Base-by-base conservation (phyloP, 768 basidiomycete species). In the Russula sp. region DNA sequence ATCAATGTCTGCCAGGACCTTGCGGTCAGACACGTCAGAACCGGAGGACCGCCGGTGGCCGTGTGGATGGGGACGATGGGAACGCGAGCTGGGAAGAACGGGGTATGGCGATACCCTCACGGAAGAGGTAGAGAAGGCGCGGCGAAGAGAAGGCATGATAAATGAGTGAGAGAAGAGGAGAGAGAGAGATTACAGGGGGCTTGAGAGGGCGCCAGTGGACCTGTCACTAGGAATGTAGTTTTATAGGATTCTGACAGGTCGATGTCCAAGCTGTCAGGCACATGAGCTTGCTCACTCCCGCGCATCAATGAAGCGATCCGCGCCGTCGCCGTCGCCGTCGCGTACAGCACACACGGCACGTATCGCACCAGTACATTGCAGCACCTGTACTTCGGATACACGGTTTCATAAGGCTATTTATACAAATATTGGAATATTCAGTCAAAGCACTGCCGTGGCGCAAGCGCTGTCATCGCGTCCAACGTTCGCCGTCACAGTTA, bases 1-100 rank as follows among this genome's bases (percentile, higher is more conserved):
- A 73, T 91, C 89, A 70, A 92, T 87, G 77, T 92, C 90, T 39
- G 88, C 89, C 64, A 92, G 80, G 68, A 92, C 88, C 68, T 88
- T 81, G 71, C 90, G 81, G 66, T 73, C 77, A 68, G 72, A 73
- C 40, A 82, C 82, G 71, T 88, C 85, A 68, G 88, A 88, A 64
- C 83, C 86, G 22, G 85, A 84, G 13, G 87, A 82, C 63, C 89
- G 84, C 70, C 87, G 82, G 8, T 75, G 73, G 58, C 71, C 71
- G 39, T 71, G 72, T 51, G 67, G 70, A 39, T 65, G 73, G 54
- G 66, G 68, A 37, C 59, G 67, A 11, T 55, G 55, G 35, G 53
- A 31, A 27, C 64, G 64, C 61, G 81, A 75, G 47, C 82, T 73
- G 16, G 71, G 73, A 35, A 77, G 65, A 6, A 75, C 45, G 40